A percentile compares a stretch with the other conserved stretches of the same genome.
Evolutionary conservation across 2,329 filamentous ascomycete genomes (phyloP).

Genomic region (Pestalotiopsis sp.): DNA sequence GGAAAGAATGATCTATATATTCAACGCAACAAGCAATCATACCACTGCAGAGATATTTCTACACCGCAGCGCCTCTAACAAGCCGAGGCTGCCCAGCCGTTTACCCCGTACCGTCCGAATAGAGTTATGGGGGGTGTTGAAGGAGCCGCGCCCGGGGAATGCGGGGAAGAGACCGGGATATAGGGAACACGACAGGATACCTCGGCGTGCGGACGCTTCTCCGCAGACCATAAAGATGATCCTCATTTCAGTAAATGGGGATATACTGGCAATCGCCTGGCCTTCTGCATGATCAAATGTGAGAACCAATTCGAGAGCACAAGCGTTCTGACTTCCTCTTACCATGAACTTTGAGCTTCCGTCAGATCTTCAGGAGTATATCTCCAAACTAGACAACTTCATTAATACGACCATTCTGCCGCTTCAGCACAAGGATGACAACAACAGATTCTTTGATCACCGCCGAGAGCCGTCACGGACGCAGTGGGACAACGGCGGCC

Average conservation of each 20-base stretch:
- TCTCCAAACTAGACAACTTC: constrained; percentile 57
- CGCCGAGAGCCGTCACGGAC: constrained; percentile 62
- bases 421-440: constrained; percentile 55
- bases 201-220: constrained; percentile 2
- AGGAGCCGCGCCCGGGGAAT: background rate
- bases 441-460: constrained; percentile 66
- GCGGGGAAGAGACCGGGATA: constrained; percentile 3
- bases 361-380: constrained; percentile 19
- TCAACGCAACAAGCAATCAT: background rate
- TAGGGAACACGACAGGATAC: background rate
- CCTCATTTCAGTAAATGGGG: too few species aligned
- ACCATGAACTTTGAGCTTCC: constrained; percentile 21
- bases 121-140: constrained; percentile 4
- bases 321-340: background rate
- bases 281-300: background rate
- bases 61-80: background rate
- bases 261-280: background rate
- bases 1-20: background rate
- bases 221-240: background rate
- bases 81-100: constrained; percentile 5
- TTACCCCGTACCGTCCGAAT: background rate
- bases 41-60: background rate
- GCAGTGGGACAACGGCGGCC: constrained; percentile 57
- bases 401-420: constrained; percentile 53
- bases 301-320: background rate